Percentiles rank a stretch among this genome's conserved stretches.
Conservation (phyloP, 345 rosid species). For the Eucalyptus virginea region DNA sequence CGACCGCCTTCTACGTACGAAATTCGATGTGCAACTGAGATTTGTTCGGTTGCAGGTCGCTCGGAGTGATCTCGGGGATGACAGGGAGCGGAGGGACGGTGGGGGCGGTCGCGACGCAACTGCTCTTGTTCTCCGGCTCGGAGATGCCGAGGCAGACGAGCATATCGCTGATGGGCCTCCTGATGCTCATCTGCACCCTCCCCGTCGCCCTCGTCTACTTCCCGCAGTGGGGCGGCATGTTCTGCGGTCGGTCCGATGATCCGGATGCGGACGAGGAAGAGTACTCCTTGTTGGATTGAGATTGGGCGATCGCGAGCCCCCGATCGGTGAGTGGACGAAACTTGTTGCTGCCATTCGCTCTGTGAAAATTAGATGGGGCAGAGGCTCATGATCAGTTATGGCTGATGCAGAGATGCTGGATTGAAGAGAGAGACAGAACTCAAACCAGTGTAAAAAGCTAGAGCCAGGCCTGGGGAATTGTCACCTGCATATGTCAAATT, state of each 20-base stretch:
- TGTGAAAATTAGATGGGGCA: not conserved
- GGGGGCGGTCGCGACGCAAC: conserved; percentile 68
- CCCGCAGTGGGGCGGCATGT: conserved; percentile 61
- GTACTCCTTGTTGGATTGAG: not conserved
- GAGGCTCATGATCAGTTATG: not conserved
- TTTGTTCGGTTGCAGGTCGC: conserved; percentile 27
- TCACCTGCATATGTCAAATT: not conserved
- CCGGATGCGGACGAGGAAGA: not conserved
- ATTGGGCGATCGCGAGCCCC: not conserved
- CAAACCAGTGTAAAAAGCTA: not conserved
- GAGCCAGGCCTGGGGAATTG: not conserved
- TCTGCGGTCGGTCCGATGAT: conserved; percentile 23
- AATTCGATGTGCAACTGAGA: not conserved
- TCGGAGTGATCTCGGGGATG: conserved; percentile 79
- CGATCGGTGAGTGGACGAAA: not conserved
- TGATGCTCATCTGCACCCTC: conserved; percentile 43
- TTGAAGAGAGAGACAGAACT: not conserved
- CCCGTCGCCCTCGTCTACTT: conserved; percentile 41
- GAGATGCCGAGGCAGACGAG: conserved; percentile 39
- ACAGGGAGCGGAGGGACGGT: conserved; percentile 79
- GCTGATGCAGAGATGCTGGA: not conserved
- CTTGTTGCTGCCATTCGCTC: not conserved
- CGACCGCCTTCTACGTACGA: not conserved
- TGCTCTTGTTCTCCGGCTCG: conserved; percentile 51
- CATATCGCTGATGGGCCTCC: conserved; percentile 80